Conservation (phyloP, 2,329 filamentous ascomycete genomes). For the Fonsecaea nubica region DNA sequence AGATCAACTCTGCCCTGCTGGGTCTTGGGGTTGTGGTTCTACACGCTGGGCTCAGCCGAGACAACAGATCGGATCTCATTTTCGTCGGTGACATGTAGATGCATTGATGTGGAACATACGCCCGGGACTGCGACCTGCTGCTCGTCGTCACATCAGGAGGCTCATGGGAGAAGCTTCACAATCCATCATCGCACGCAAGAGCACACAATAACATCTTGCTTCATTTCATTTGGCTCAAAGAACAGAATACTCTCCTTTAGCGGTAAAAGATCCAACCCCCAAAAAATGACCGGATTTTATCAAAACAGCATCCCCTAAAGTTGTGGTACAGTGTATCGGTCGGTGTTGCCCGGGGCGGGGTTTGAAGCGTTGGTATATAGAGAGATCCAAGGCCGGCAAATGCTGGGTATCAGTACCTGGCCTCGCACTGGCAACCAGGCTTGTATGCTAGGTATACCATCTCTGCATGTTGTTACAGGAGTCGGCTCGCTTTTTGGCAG, state of each 20-base stretch:
- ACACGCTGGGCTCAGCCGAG: neutral
- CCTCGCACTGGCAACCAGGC: slow-evolving; percentile 21
- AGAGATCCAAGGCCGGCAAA: slow-evolving; percentile 20
- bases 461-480: slow-evolving; percentile 23
- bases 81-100: neutral
- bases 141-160: neutral
- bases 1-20: neutral
- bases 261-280: neutral
- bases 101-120: neutral
- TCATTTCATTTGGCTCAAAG: neutral
- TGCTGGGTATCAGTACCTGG: slow-evolving; percentile 10
- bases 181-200: neutral
- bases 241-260: neutral
- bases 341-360: slow-evolving; percentile 19
- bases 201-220: neutral
- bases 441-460: slow-evolving; percentile 27
- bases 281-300: slow-evolving; percentile 17
- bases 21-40: no score
- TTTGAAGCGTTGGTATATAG: slow-evolving; percentile 13
- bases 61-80: neutral
- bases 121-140: neutral
- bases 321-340: slow-evolving; percentile 22
- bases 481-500: slow-evolving; percentile 7
- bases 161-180: neutral
- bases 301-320: slow-evolving; percentile 32